A percentile compares a stretch with the other conserved stretches of the same genome.
Evolutionary conservation across 208 protist species (phyloP).

Genomic region (Acanthamoeba royreba): DNA sequence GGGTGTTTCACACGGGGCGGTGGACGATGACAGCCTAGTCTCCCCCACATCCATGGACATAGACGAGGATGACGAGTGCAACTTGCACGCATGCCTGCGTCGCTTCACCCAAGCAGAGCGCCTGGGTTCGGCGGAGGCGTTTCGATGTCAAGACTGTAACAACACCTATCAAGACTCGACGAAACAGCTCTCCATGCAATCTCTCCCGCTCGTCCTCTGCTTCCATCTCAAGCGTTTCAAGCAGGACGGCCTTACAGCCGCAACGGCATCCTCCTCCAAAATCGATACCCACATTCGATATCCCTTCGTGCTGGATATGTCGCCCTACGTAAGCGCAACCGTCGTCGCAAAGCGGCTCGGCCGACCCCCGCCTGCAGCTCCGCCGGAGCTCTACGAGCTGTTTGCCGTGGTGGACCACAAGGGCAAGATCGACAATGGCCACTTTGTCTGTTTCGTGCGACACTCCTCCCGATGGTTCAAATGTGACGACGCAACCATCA

Average conservation of each 20-base stretch:
- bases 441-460: slow-evolving; percentile 62
- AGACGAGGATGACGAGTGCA: neutral
- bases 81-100: slow-evolving; percentile 58
- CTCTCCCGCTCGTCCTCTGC: slow-evolving; percentile 73
- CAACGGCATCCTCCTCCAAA: slow-evolving; percentile 47
- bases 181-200: slow-evolving; percentile 77
- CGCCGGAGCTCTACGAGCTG: slow-evolving; percentile 64
- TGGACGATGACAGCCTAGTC: neutral
- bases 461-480: slow-evolving; percentile 23
- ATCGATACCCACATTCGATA: slow-evolving; percentile 75
- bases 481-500: slow-evolving; percentile 33
- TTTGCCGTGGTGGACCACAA: slow-evolving; percentile 79
- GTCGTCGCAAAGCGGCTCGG: neutral
- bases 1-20: neutral
- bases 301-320: slow-evolving; percentile 66
- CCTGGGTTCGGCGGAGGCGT: slow-evolving; percentile 62
- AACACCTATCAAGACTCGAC: slow-evolving; percentile 64
- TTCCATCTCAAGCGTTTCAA: slow-evolving; percentile 79
- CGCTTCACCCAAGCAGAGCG: slow-evolving; percentile 77
- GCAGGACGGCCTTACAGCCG: neutral
- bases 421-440: slow-evolving; percentile 74
- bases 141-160: slow-evolving; percentile 60
- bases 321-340: slow-evolving; percentile 54
- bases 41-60: neutral
- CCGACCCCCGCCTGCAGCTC: neutral